Conservation (phyloP, 192 early-diverging fungal species). For the Coemansia sp. region DNA sequence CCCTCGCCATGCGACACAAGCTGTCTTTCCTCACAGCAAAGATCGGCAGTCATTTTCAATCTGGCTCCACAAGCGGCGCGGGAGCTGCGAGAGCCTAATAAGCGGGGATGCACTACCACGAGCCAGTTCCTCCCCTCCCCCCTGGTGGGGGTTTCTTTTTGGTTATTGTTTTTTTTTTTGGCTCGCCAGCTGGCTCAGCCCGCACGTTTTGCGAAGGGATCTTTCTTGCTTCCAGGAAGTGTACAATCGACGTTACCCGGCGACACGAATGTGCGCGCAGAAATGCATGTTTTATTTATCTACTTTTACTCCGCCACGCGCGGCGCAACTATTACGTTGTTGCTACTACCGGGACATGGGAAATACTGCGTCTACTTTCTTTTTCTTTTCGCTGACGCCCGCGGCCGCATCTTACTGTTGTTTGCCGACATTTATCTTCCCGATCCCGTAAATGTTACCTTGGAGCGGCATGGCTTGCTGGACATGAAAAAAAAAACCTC, state of each 20-base stretch:
- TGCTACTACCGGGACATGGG: constrained; percentile 2
- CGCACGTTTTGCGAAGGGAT: no score
- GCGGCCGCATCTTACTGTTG: neutral
- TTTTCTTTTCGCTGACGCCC: neutral
- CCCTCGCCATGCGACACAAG: neutral
- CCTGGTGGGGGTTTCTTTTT: no score
- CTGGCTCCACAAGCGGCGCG: neutral
- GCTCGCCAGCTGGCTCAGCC: no score
- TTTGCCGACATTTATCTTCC: neutral
- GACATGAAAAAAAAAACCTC: neutral
- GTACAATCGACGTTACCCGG: neutral
- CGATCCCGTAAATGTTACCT: neutral
- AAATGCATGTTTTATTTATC: constrained; percentile 3
- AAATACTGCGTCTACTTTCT: neutral
- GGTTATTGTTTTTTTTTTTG: neutral
- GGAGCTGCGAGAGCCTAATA: constrained; percentile 3
- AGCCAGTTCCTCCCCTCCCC: neutral
- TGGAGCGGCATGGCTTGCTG: neutral
- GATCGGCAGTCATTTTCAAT: neutral
- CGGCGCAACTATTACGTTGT: constrained; percentile 5
- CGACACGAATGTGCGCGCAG: neutral
- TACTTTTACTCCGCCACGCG: constrained; percentile 8
- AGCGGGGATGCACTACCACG: neutral
- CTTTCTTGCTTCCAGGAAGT: no score
- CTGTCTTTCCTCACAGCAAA: neutral